Conservation (phyloP, 2,329 filamentous ascomycete genomes). For the Fusarium humuli region DNA sequence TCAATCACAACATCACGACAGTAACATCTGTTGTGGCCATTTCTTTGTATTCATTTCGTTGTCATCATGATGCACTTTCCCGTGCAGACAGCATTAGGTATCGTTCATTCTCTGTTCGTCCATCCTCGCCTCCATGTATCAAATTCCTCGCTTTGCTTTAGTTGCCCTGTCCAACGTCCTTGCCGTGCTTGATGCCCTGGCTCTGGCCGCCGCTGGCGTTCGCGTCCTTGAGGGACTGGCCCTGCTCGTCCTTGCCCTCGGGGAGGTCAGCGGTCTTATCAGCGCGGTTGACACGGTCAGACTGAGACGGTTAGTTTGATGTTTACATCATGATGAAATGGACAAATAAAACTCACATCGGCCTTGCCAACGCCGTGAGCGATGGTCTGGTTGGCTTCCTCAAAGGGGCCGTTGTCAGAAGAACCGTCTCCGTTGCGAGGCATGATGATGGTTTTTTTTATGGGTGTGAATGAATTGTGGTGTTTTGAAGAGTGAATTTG, state of each 20-base stretch:
- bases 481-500: constrained; percentile 2
- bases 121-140: neutral
- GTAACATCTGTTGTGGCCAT: constrained; percentile 7
- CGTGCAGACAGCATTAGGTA: constrained; percentile 32
- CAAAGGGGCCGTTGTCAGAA: constrained; percentile 59
- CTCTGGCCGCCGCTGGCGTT: constrained; percentile 59
- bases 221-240: constrained; percentile 54
- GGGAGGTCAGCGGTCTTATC: constrained; percentile 63
- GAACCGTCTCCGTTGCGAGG: constrained; percentile 63
- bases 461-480: constrained; percentile 1
- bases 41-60: constrained; percentile 36
- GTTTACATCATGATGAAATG: neutral
- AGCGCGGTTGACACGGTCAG: constrained; percentile 57
- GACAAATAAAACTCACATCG: constrained; percentile 49
- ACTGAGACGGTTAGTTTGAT: constrained; percentile 33
- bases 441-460: constrained; percentile 55
- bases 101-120: constrained; percentile 23
- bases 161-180: constrained; percentile 56
- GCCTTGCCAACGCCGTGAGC: constrained; percentile 57
- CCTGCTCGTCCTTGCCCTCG: constrained; percentile 57
- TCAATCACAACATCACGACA: constrained; percentile 10
- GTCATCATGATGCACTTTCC: constrained; percentile 26
- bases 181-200: constrained; percentile 56
- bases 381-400: constrained; percentile 56
- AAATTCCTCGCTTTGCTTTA: constrained; percentile 3